Evolutionary conservation across 164 flowering plant species (phyloP), one percentile per base, ranked within the genome.

Genomic region (Vitis riparia): DNA sequence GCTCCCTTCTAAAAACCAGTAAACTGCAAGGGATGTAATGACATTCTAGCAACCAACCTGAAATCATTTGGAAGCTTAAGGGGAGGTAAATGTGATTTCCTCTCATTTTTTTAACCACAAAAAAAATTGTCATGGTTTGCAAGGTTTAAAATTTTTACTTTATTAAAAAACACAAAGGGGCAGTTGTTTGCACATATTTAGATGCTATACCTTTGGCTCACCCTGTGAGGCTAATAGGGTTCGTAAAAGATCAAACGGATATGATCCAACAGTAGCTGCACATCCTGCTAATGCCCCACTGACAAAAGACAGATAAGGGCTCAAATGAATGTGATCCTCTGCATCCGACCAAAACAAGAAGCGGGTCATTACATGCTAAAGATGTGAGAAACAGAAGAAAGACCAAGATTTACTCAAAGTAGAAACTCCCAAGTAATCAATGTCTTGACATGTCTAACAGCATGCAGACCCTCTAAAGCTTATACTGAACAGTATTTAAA

Each of bases 201-300:
- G 59, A 58, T 59, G 51, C 19, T 52, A 67, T 81, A 94, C 99
- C 99, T 90, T 95, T n/a, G 99, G 99, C 78, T 95, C 99, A 19
- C 98, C 99, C 71, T 95, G 99, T 58, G 99, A 95, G 32, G 99
- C 99, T 74, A 95, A 81, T 75, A 95, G 84, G 68, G 98, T 95
- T 60, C 99, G 82, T 55, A 93, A 23, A 68, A 93, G 97, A 85
- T 95, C 99, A 85, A 95, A 95, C 65, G 98, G 99, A 82, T 93
- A 95, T 59, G 99, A 88, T 68, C 98, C 99, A 72, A 95, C 76
- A 10, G 98, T 93, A 68, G 99, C 99, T 49, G 97, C 99, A 84
- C 96, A 93, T 13, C 99, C 99, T 15, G 98, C 98, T 71, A 91
- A 71, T 75, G 92, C 93, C 49, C 99, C 99, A 76, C 98, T 95